Conservation (phyloP, 108 stramenopile species). For the Skeletonema tropicum region DNA sequence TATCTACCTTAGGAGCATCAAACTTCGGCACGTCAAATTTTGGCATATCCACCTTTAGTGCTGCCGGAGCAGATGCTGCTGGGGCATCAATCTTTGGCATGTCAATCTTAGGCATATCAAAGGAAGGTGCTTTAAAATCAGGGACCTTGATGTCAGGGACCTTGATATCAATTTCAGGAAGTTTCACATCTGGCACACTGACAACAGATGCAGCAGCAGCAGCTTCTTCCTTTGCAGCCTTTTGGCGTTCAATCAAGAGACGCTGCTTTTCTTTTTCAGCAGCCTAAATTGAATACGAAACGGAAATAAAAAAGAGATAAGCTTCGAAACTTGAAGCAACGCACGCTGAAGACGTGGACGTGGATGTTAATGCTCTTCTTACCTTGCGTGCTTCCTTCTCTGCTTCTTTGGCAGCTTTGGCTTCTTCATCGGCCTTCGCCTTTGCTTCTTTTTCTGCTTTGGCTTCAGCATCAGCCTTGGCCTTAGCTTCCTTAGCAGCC, state of each 20-base stretch:
- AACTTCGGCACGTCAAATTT: constrained; percentile 58
- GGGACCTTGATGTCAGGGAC: constrained; percentile 26
- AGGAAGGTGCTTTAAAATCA: constrained; percentile 27
- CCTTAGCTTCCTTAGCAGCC: constrained; percentile 41
- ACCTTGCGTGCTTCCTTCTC: constrained; percentile 32
- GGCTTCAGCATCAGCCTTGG: constrained; percentile 11
- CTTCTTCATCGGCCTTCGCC: constrained; percentile 15
- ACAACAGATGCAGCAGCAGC: constrained; percentile 13
- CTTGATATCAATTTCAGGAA: constrained; percentile 40
- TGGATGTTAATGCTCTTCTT: not conserved
- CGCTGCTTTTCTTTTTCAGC: constrained; percentile 53
- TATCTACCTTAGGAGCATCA: constrained; percentile 32
- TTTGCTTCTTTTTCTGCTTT: constrained; percentile 9
- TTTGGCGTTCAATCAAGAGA: constrained; percentile 43
- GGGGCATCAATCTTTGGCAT: constrained; percentile 6
- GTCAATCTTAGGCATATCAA: constrained; percentile 56
- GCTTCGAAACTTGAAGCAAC: too few species aligned
- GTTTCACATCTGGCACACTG: constrained; percentile 48
- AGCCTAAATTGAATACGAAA: constrained; percentile 19
- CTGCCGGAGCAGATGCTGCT: not conserved
- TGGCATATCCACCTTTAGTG: constrained; percentile 55
- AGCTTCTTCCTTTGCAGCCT: constrained; percentile 38
- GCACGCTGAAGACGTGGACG: too few species aligned
- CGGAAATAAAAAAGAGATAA: not conserved
- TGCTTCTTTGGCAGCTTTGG: not conserved